Evolutionary conservation across 2,329 filamentous ascomycete genomes (phyloP).

Genomic region (Colletotrichum noveboracense): DNA sequence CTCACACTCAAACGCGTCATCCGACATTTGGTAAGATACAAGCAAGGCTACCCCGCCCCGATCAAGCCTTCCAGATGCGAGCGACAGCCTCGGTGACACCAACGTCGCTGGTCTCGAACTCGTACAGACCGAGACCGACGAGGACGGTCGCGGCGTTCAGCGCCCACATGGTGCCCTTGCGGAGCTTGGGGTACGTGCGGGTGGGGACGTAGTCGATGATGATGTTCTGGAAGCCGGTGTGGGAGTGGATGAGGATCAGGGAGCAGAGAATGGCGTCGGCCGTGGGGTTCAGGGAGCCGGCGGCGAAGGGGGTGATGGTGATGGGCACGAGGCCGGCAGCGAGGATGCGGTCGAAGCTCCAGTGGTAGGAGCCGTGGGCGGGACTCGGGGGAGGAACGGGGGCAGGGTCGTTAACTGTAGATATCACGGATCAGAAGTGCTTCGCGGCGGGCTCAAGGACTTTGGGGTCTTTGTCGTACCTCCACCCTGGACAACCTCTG

Average conservation of each 20-base stretch:
- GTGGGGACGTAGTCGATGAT: conserved; percentile 91
- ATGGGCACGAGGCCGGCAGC: conserved; percentile 84
- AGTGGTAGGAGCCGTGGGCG: conserved; percentile 95
- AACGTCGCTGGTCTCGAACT: conserved; percentile 99
- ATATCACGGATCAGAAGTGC: conserved; percentile 25
- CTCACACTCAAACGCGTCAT: background rate
- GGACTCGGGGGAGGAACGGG: conserved; percentile 75
- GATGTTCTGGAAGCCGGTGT: conserved; percentile 91
- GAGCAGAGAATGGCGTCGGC: conserved; percentile 87
- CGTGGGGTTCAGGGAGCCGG: conserved; percentile 87
- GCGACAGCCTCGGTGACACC: conserved; percentile 89
- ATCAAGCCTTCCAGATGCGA: conserved; percentile 84
- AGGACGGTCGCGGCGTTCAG: conserved; percentile 80
- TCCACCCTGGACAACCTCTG: conserved; percentile 78
- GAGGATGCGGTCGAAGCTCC: conserved; percentile 91
- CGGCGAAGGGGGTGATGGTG: conserved; percentile 88
- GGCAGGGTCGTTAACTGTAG: conserved; percentile 83
- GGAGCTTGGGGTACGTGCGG: conserved; percentile 70
- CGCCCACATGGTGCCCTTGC: conserved; percentile 74
- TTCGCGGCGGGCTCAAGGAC: background rate
- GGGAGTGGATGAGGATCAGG: conserved; percentile 86
- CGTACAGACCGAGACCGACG: conserved; percentile 89
- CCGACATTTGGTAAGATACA: background rate
- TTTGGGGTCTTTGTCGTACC: conserved; percentile 53
- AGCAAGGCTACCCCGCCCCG: background rate